Evolutionary conservation across 768 basidiomycete genomes (phyloP), one percentile per base, ranked within the genome.

Genomic region (Calocybe gangraenosa): DNA sequence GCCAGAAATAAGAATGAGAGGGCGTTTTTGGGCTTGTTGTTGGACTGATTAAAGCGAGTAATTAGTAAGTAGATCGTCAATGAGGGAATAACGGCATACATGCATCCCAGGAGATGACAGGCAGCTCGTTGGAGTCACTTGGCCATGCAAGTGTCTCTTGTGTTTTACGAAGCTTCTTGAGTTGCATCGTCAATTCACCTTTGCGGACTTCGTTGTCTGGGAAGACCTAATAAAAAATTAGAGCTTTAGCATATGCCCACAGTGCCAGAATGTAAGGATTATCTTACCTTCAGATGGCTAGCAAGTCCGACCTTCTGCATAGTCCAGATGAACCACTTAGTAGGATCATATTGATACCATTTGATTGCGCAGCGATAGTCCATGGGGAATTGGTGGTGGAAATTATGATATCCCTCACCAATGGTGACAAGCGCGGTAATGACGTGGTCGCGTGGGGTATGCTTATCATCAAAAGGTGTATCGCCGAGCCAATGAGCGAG

Each of bases 401-500:
- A 95, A 67, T 97, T 97, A 75, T 97, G 93, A 71, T 97, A 97
- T 13, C 93, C 93, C 65, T 97, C 93, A 43, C 93, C 93, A 58
- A 94, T 84, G 30, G 93, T 96, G 49, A 82, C 84, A 22, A 96
- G 70, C 2, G 93, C 93, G 22, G 92, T 94, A 61, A 94, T 61
- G 49, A 92, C 62, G 65, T 94, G 92, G 65, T 95, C 92, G 42
- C 85, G 77, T 14, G 93, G 92, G 7, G 90, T 87, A 65, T 93
- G 90, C 70, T 93, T 94, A 79, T 93, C 90, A 66, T 95, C 92
- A 59, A 92, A 95, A 18, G 92, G 89, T 7, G 86, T 70, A 49
- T 92, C 92, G 39, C 93, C 93, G 49, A 97, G 81, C 90, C 90
- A 96, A 66, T 97, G 93, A 13, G 92, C 93, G 22, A 97, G 81